A percentile compares a stretch with the other conserved stretches of the same genome.
Evolutionary conservation across 495 filamentous ascomycete species (phyloP).

Genomic region (Barbatosphaeria neglecta): DNA sequence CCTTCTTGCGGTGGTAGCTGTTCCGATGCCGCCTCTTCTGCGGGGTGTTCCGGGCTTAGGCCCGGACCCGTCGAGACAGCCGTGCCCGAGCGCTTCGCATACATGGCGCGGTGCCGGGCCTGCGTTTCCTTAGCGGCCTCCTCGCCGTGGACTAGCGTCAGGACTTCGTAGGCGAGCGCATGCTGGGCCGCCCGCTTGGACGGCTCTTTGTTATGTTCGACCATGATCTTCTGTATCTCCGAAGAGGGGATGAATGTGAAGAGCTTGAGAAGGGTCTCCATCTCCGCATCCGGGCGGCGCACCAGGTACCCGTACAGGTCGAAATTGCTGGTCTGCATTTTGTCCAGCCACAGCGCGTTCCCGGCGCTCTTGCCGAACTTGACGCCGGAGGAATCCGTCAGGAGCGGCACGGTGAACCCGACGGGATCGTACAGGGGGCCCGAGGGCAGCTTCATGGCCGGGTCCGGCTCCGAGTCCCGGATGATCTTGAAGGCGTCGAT

Average conservation of each 20-base stretch:
- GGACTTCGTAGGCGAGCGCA: conserved; percentile 64
- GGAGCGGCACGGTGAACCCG: conserved; percentile 79
- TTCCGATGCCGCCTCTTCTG: background rate
- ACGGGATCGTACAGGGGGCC: conserved; percentile 43
- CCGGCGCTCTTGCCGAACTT: conserved; percentile 96
- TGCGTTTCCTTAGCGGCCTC: conserved; percentile 43
- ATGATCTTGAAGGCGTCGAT: conserved; percentile 72
- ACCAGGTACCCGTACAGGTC: conserved; percentile 86
- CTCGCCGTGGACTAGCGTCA: conserved; percentile 64
- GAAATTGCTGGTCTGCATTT: conserved; percentile 63
- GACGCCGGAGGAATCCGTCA: conserved; percentile 71
- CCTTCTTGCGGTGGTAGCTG: background rate
- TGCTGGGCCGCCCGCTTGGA: conserved; percentile 70
- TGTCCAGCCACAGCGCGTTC: conserved; percentile 90
- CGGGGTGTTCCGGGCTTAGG: background rate
- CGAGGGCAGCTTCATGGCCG: conserved; percentile 7
- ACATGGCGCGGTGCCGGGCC: conserved; percentile 48
- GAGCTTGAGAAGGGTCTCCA: conserved; percentile 71
- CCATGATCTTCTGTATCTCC: conserved; percentile 52
- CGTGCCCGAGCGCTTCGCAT: conserved; percentile 11
- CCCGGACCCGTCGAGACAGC: background rate
- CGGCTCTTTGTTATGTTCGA: conserved; percentile 51
- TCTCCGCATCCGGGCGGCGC: conserved; percentile 65
- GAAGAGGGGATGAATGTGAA: conserved; percentile 77
- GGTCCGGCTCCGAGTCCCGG: conserved; percentile 40